Base-by-base conservation (phyloP, 2,329 filamentous ascomycete genomes). In the Dothiorella sarmentorum region DNA sequence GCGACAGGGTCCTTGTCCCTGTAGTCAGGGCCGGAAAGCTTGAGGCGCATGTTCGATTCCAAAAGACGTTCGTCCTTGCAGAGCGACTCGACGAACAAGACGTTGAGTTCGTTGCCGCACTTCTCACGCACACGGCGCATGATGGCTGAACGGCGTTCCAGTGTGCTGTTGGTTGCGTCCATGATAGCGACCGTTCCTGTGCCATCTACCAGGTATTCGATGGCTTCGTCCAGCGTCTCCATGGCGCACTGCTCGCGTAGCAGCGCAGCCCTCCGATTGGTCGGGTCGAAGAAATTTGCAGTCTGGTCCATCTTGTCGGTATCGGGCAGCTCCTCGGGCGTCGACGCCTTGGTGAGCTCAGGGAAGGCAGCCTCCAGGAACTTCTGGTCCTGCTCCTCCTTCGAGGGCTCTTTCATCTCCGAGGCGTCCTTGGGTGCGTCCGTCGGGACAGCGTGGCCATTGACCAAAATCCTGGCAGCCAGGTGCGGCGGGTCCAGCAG, bases 11-110 rank as follows among this genome's bases (percentile, higher is more conserved):
- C 93, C 75, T 96, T 95, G 70, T 91, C 90, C 68, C 88, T 90
- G 77, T 99, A 99, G 73, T 99, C 94, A 0, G 94, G 94, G 0
- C 94, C 94, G 3, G 90, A 95, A 6, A 97, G 85, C 78, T 97
- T 97, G 62, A 97, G 78, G 26, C 93, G 91, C 91, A 97, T 97
- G 69, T 97, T 97, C 17, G 92, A 90, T 73, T 97, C 92, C 35
- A 97, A 80, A 24, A 97, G 79, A 64, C 85, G 85, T 60, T 89
- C 81, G 66, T 97, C 92, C 61, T 91, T 82, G 73, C 94, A 99
- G 55, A 95, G 88, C 67, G 91, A 96, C 77, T 99, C 94, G 26
- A 99, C 88, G 72, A 97, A 99, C 10, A 99, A 79, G 17, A 99
- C 91, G 29, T 93, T 93, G 20, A 99, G 80, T 64, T 86, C 84